Conservation (phyloP, 176 grass and related monocot genomes). For the Carex myosuroides region DNA sequence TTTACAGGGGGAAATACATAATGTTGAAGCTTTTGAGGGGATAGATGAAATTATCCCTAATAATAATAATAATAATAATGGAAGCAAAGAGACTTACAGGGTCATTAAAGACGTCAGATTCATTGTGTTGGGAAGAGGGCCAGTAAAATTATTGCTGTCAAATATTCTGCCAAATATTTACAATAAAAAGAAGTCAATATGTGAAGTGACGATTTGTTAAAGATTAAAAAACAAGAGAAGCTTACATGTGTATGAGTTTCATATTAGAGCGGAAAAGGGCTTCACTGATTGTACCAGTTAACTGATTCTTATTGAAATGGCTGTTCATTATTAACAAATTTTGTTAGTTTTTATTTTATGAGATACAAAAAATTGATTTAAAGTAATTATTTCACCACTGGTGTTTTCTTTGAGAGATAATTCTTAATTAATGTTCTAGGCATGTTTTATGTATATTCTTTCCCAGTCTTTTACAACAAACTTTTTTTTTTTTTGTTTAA, state of each 20-base stretch:
- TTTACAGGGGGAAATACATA: too few species aligned
- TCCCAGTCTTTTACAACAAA: too few species aligned
- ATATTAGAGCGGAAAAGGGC: constrained; percentile 36
- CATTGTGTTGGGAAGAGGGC: constrained; percentile 47
- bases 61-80: not conserved
- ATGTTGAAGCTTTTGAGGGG: too few species aligned
- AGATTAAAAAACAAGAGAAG: constrained; percentile 8
- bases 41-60: too few species aligned
- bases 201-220: not conserved
- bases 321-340: constrained; percentile 35
- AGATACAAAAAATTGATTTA: not conserved
- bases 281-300: constrained; percentile 50
- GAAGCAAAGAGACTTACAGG: constrained; percentile 36
- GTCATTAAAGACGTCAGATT: constrained; percentile 37
- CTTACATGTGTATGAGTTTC: constrained; percentile 71
- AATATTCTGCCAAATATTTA: constrained; percentile 47
- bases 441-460: too few species aligned
- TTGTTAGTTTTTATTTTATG: not conserved
- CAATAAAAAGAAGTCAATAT: constrained; percentile 18
- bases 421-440: too few species aligned
- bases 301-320: constrained; percentile 83
- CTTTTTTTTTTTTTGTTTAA: too few species aligned
- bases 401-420: too few species aligned
- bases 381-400: not conserved
- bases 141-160: constrained; percentile 58